Evolutionary conservation across 2,329 filamentous ascomycete genomes (phyloP), one percentile per base, ranked within the genome.

Genomic region (Apiospora arundinis): DNA sequence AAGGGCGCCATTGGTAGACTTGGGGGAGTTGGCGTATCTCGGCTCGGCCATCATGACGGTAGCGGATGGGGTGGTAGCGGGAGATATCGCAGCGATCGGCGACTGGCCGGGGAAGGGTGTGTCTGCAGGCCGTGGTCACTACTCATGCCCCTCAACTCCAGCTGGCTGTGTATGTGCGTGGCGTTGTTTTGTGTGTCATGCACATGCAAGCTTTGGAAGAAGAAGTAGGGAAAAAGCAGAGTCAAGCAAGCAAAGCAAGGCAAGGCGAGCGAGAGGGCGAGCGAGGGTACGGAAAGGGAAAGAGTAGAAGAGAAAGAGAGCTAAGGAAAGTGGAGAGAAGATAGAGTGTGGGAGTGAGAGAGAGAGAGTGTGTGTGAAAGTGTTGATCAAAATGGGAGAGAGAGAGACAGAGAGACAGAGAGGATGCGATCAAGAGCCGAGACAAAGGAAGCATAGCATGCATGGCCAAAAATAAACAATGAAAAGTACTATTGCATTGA

Each of bases 11-110:
- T 49, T 52, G 67, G 45, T 40, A 14, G 69, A 71, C 42, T 72
- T 72, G 45, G 71, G 71, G 3, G 71, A 72, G 60, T 48, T 71
- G 46, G 69, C 56, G 63, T 67, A 72, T 60, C 67, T 71, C 21
- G 67, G 67, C 63, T 71, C 69, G 52, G 67, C 71, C 67, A 67
- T 67, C 40, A 46, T 67, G 25, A 44, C 32, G 32, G 21, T 45
- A 45, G 65, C 28, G 65, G 40, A 44, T 44, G 21, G 21, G 63
- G 37, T 45, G 37, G 23, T 25, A 28, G 37, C 23, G 63, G 63
- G 63, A 25, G 63, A 28, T 67, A 67, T 42, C 40, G 63, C 42
- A 28, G 16, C 42, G 40, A 46, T 67, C 40, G 56, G 56, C 56
- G 18, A 63, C 56, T 63, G 32, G 56, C 56, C 56, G 18, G 32